Conservation (phyloP, 805 yeast species). For the Pichia ethanolica region DNA sequence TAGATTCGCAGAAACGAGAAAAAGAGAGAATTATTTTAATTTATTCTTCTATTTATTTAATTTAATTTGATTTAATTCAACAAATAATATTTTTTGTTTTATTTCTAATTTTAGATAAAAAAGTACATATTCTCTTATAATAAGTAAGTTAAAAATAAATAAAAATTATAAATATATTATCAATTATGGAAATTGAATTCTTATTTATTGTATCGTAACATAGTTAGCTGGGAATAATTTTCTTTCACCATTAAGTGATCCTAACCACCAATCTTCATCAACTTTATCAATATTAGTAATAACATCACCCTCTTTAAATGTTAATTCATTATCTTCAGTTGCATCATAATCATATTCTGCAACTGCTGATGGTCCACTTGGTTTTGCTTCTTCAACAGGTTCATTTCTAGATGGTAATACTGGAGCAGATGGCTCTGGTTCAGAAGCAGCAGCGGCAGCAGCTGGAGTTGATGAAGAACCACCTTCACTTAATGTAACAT, state of each 20-base stretch:
- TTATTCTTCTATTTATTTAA: too few relatives aligned
- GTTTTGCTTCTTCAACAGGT: constrained; percentile 17
- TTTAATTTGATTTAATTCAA: too few relatives aligned
- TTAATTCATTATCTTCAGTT: constrained; percentile 85
- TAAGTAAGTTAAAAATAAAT: too few relatives aligned
- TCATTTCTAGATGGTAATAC: constrained; percentile 8
- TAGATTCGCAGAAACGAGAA: too few relatives aligned
- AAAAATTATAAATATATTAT: too few relatives aligned
- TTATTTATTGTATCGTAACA: constrained; percentile 35
- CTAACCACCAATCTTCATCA: constrained; percentile 98
- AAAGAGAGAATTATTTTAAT: too few relatives aligned
- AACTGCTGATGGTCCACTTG: constrained; percentile 39
- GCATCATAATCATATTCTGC: constrained; percentile 83
- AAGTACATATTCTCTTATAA: too few relatives aligned
- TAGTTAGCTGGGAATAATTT: constrained; percentile 91
- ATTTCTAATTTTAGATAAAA: too few relatives aligned
- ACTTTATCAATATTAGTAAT: constrained; percentile 80
- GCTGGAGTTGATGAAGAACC: constrained; percentile 9
- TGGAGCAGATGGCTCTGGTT: constrained; percentile 12
- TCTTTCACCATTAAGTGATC: constrained; percentile 67
- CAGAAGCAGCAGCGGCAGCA: constrained; percentile 15
- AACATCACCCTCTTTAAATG: constrained; percentile 75
- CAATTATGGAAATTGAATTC: too few relatives aligned
- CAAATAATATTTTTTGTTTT: too few relatives aligned
- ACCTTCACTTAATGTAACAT: constrained; percentile 34